Conservation (phyloP, 2,329 filamentous ascomycete genomes). For the Apiospora phragmitis region DNA sequence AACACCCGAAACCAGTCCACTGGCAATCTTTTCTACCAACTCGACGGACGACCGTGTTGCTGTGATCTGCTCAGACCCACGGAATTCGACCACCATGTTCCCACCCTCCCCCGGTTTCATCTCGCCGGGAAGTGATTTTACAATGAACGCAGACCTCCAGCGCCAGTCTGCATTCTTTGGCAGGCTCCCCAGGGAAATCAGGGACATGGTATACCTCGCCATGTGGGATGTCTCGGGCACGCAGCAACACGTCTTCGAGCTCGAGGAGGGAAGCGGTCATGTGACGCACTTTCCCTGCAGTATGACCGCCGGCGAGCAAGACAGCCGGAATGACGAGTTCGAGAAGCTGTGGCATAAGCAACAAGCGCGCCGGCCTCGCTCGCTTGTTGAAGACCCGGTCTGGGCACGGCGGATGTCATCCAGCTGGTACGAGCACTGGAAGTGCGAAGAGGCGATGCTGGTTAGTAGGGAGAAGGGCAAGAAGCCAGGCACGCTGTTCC, state of each 20-base stretch:
- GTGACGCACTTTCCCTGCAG: constrained; percentile 25
- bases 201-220: constrained; percentile 25
- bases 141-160: constrained; percentile 18
- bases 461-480: background rate
- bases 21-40: background rate
- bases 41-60: background rate
- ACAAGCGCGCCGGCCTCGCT: constrained; percentile 15
- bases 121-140: constrained; percentile 8
- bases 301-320: constrained; percentile 15
- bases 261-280: background rate
- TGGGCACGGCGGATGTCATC: constrained; percentile 23
- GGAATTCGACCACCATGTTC: background rate
- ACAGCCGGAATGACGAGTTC: constrained; percentile 20
- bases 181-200: constrained; percentile 21
- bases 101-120: constrained; percentile 4
- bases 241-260: constrained; percentile 22
- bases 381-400: constrained; percentile 15
- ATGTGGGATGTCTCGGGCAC: constrained; percentile 23
- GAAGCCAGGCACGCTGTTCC: constrained; percentile 15
- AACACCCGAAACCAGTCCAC: background rate
- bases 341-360: constrained; percentile 17
- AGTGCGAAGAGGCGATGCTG: constrained; percentile 24
- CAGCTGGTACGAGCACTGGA: constrained; percentile 25
- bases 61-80: constrained; percentile 17
- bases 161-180: constrained; percentile 20